Base-by-base conservation (phyloP, 2,329 filamentous ascomycete species). In the Anthostomella pinea region DNA sequence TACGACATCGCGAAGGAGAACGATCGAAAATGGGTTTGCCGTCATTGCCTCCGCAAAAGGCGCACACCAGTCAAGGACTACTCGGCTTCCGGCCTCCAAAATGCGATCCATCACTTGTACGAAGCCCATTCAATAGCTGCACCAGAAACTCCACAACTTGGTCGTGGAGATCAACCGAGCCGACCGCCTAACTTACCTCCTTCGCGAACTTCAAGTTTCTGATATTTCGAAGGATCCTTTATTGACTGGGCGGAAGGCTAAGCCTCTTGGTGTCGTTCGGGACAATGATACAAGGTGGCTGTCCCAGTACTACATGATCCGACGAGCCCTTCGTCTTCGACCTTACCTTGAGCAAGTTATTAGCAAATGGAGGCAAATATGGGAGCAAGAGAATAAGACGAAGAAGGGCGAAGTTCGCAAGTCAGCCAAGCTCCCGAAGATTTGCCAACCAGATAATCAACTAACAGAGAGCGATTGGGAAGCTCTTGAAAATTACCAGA, bases 261-360 rank as follows among this genome's bases (percentile, higher is more conserved):
- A n/a, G 6, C 32, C 32, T 4, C 16, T 34, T 14, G 5, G 11
- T 21, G 13, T 34, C 4, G 14, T 34, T 21, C 9, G 26, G 3
- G 23, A 34, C 16, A 34, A 34, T 4, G 16, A 34, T 21, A 28
- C 32, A 7, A 11, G 32, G 5, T 34, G 24, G 32, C 11, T 34
- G 5, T 34, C 32, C 3, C 24, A 34, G 13, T 13, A 27, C 4
- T 34, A 28, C 14, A 34, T 34, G 24, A 27, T 34, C 17, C 23
- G 23, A 7, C 8, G 32, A 5, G 11, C 13, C 3, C 8, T 34
- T 15, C 4, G 14, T 9, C n/a, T 34, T 7, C 15, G 24, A 3
- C 7, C 23, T 7, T 27, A n/a, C 9, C 10, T 27, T n/a, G 4
- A 11, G 10, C 5, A 19, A 4, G 8, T 28, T 8, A 6, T 34